A percentile compares a stretch with the other conserved stretches of the same genome.
These are phyloP conservation scores for Neoscytalidium dimidiatum DNA, from an alignment of 2,329 filamentous ascomycete genomes.

Conservation along the genomic window DNA sequence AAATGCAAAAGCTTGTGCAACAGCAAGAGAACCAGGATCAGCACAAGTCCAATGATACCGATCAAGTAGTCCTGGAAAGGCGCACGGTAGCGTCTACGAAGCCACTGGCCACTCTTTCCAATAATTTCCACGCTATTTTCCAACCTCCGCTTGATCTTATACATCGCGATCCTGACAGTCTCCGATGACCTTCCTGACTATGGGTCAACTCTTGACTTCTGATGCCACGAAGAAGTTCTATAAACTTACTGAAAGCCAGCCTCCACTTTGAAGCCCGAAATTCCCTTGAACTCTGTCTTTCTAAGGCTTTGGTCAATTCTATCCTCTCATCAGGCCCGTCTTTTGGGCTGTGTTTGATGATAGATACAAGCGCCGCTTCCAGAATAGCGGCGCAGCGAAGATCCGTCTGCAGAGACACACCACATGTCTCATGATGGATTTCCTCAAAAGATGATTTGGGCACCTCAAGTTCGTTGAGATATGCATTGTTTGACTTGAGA, in stretches of 20 bases:
- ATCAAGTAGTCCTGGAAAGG: not conserved
- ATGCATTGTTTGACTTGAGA: not conserved
- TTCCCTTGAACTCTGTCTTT: no score
- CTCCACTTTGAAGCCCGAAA: no score
- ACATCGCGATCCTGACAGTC: no score
- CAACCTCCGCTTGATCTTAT: not conserved
- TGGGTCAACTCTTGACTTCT: no score
- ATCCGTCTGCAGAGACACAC: not conserved
- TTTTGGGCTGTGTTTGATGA: not conserved
- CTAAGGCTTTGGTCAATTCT: not conserved
- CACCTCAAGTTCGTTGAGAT: not conserved
- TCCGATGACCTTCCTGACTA: no score
- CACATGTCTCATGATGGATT: not conserved
- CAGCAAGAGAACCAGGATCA: not conserved
- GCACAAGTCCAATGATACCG: not conserved
- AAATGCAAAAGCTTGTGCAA: not conserved
- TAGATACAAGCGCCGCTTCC: not conserved
- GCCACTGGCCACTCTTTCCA: not conserved
- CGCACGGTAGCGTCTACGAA: not conserved
- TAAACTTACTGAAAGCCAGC: no score
- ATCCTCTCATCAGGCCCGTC: not conserved
- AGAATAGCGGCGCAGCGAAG: not conserved
- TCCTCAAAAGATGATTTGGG: not conserved
- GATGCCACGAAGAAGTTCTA: no score
- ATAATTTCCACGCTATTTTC: not conserved